Evolutionary conservation across 139 green algal species (phyloP).

Genomic region (Asterochloris erici): DNA sequence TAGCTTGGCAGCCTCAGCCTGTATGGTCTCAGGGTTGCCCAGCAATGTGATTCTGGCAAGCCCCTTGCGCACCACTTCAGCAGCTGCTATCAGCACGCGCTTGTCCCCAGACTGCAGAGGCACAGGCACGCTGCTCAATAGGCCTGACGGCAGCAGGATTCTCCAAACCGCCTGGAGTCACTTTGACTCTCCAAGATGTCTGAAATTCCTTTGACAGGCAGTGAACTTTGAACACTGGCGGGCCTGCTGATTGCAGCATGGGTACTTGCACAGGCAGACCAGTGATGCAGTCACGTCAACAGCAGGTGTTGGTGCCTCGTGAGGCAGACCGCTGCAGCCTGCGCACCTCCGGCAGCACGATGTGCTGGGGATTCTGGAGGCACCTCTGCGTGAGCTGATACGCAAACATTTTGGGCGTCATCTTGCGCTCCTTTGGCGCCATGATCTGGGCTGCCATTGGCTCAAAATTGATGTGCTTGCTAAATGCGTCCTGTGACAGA

Average conservation of each 20-base stretch:
- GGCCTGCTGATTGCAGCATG: not conserved
- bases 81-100: constrained; percentile 65
- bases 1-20: constrained; percentile 44
- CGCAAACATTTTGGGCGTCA: constrained; percentile 85
- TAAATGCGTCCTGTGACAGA: constrained; percentile 4
- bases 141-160: no score
- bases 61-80: constrained; percentile 50
- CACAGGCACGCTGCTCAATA: no score
- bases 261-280: not conserved
- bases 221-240: not conserved
- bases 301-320: not conserved
- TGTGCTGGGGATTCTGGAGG: constrained; percentile 52
- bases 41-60: constrained; percentile 76
- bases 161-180: no score
- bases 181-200: no score
- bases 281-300: not conserved
- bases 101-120: constrained; percentile 44
- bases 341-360: constrained; percentile 81
- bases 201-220: not conserved
- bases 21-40: constrained; percentile 53
- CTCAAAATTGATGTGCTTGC: constrained; percentile 19
- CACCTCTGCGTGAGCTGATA: constrained; percentile 67
- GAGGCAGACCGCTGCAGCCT: no score
- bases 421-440: not conserved
- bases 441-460: constrained; percentile 6